These are phyloP conservation scores for Mediolabrus comicus DNA, from an alignment of 108 stramenopile genomes.

Conservation along the genomic window DNA sequence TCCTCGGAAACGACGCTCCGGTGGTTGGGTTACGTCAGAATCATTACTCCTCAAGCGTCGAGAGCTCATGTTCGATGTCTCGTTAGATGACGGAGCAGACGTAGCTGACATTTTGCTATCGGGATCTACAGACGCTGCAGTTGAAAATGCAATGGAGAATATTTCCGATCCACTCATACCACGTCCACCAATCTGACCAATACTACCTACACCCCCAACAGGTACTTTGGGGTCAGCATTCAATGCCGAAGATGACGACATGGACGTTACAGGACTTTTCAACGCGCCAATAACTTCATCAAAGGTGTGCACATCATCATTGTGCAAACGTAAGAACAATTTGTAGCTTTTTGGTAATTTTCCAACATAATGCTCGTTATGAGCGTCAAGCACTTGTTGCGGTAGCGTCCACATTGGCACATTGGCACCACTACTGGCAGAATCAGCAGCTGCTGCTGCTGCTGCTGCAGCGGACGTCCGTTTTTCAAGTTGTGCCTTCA, in stretches of 20 bases:
- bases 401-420: conserved; percentile 23
- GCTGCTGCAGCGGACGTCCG: background rate
- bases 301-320: conserved; percentile 97
- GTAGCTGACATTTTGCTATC: conserved; percentile 2
- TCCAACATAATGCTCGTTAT: conserved; percentile 11
- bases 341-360: conserved; percentile 49
- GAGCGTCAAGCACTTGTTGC: conserved; percentile 34
- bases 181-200: conserved; percentile 36
- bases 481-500: conserved; percentile 2
- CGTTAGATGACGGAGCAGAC: background rate
- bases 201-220: conserved; percentile 27
- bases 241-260: background rate
- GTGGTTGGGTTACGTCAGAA: conserved; percentile 13
- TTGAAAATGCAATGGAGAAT: background rate
- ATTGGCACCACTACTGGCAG: background rate
- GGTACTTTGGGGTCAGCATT: conserved; percentile 13
- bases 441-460: background rate
- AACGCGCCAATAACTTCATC: conserved; percentile 92
- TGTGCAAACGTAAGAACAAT: conserved; percentile 83
- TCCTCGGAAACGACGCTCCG: conserved; percentile 16
- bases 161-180: conserved; percentile 34
- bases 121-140: background rate
- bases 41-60: background rate
- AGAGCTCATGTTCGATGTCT: conserved; percentile 10
- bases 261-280: conserved; percentile 10